Percentiles rank a stretch among this genome's conserved stretches.
These are phyloP conservation scores for Theileria parva DNA, from an alignment of 169 alveolate species.

Conservation along the genomic window DNA sequence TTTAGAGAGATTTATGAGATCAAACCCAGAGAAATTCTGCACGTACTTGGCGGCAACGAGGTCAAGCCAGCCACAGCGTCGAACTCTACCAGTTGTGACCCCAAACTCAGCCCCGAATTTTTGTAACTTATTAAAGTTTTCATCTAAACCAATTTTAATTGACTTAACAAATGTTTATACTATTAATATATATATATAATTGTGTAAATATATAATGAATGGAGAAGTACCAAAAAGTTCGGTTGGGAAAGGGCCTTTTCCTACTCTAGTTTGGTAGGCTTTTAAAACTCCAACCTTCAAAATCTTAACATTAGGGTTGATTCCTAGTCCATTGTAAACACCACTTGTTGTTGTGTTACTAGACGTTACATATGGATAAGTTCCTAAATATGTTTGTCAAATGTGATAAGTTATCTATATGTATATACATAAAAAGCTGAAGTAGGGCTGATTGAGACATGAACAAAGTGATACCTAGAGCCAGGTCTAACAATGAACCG, in stretches of 20 bases:
- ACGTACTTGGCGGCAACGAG: slow-evolving; percentile 79
- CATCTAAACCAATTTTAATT: slow-evolving; percentile 45
- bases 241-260: slow-evolving; percentile 96
- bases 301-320: slow-evolving; percentile 58
- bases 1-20: slow-evolving; percentile 88
- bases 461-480: slow-evolving; percentile 45
- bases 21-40: slow-evolving; percentile 74
- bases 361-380: slow-evolving; percentile 79
- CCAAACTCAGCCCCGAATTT: slow-evolving; percentile 92
- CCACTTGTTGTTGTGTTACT: slow-evolving; percentile 74
- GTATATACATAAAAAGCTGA: neutral
- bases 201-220: neutral
- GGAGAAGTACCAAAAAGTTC: slow-evolving; percentile 74
- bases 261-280: slow-evolving; percentile 96
- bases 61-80: slow-evolving; percentile 98
- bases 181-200: neutral
- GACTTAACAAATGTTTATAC: neutral
- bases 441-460: neutral
- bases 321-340: slow-evolving; percentile 70
- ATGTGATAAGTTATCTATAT: neutral
- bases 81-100: slow-evolving; percentile 92
- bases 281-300: slow-evolving; percentile 85
- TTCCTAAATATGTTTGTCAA: slow-evolving; percentile 1
- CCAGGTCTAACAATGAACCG: slow-evolving; percentile 75
- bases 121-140: slow-evolving; percentile 77